Base-by-base conservation (phyloP, 306 rosid species). In the Prunus mira region DNA sequence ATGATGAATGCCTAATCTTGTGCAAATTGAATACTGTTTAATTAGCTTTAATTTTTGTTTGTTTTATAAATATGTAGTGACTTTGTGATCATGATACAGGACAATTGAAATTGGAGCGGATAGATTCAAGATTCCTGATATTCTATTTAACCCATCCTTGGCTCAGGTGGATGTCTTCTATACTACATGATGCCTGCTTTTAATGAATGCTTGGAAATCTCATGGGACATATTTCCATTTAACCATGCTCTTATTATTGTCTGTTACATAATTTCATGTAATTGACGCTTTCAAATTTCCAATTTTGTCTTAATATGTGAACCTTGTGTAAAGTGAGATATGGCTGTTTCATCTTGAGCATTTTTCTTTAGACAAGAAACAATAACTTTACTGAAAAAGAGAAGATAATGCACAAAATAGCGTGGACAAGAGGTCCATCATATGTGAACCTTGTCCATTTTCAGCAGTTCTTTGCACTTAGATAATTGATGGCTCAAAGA, bases 91-190 rank as follows among this genome's bases (percentile, higher is more conserved):
- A 56, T 83, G 9, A 71, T 12, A 5, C 82, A 96, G 99, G 90
- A 96, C 98, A 57, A 89, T 96, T 84, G 99, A 96, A 84, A 91
- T 96, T 47, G 99, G 99, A 77, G 80, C 99, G 20, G 99, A 92
- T 84, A 90, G 97, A 86, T 96, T 96, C 89, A 96, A 96, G 91
- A 89, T 88, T 79, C 99, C 99, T 27, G 99, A 96, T 84, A 83
- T 96, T 79, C 90, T 96, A 67, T 96, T 96, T 84, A 96, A 91
- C 76, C 98, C 98, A 17, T 87, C 93, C 57, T 76, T 96, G 65
- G 97, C 66, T 72, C 93, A 89, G 98, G 99, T 92, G 77, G 74
- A 86, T 60, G 52, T 71, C 46, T 47, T 69, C 74, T 75, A 30
- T 76, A 74, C 30, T 12, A 49, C 14, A 63, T 28, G 73, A 78